Evolutionary conservation across 768 basidiomycete genomes (phyloP), one percentile per base, ranked within the genome.

Genomic region (Russula griseocarnosa): DNA sequence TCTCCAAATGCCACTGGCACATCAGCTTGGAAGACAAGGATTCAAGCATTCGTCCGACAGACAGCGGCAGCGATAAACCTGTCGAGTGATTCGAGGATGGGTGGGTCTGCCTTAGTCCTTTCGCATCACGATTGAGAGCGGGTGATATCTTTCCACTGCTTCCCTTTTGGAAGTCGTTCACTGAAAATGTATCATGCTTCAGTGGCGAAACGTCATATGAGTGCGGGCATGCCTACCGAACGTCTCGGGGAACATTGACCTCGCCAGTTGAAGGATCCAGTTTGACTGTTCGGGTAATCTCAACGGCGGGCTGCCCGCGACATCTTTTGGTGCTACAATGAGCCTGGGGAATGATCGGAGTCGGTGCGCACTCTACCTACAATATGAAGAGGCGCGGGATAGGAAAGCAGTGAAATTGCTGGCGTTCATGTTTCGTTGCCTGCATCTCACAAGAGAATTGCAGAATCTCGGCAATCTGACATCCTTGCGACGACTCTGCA

Each of bases 381-480:
- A 90, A 76, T 72, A 79, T 78, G 69, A 94, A 89, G 30, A 93
- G 78, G 18, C 92, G 83, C 32, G 87, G 83, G 51, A 94, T 74
- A 7, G 90, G 92, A 71, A 83, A 85, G 71, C 91, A 94, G 42
- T 83, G 80, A 52, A 83, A 71, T 55, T 73, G 67, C 6, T 71
- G 73, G 9, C 57, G 68, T 16, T 74, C 75, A 18, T 68, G 28
- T 34, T 49, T 44, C 47, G 66, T 70, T 18, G 66, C 69, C 63
- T 80, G 76, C 50, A 74, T 69, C 51, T 81, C 75, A 72, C 90
- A 94, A 30, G 76, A 80, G 72, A 83, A 88, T 70, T 92, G 92
- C 10, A 87, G 74, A 51, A 93, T 83, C 76, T 92, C 90, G 16
- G 81, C 79, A 18, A 92, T 76, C 49, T 75, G 79, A 74, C 89